Conservation (phyloP, 257 asterid genomes). For the Rhazya stricta region DNA sequence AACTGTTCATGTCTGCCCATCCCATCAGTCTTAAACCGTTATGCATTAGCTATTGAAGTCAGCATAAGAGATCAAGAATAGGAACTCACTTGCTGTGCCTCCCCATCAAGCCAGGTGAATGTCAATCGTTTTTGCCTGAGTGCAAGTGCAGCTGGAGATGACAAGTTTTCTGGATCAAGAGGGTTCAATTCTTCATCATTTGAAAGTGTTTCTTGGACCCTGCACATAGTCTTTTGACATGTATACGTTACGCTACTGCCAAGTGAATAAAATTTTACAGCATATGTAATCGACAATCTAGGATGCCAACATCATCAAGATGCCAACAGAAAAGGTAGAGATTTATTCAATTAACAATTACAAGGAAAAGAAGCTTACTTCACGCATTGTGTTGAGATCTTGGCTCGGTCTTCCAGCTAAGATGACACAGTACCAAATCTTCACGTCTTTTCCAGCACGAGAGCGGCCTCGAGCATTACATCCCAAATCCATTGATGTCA, state of each 20-base stretch:
- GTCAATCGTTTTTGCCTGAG: conserved; percentile 68
- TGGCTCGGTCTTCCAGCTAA: conserved; percentile 84
- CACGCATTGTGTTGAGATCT: conserved; percentile 89
- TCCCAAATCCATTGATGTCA: conserved; percentile 78
- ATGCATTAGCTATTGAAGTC: too few species aligned
- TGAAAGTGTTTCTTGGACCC: conserved; percentile 67
- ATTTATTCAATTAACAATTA: conserved; percentile 3
- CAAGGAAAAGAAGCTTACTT: conserved; percentile 48
- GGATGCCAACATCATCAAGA: background rate
- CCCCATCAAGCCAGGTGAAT: conserved; percentile 97
- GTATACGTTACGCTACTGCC: conserved; percentile 30
- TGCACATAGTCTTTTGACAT: conserved; percentile 78
- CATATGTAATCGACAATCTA: background rate
- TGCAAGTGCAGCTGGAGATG: conserved; percentile 56
- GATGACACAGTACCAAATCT: conserved; percentile 91
- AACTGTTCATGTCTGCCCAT: background rate
- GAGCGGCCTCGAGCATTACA: conserved; percentile 84
- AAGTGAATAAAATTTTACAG: conserved; percentile 15
- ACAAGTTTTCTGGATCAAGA: conserved; percentile 43
- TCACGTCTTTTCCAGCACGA: conserved; percentile 74
- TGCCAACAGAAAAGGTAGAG: conserved; percentile 5
- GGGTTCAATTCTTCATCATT: conserved; percentile 34
- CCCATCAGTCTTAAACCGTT: background rate
- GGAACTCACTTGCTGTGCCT: conserved; percentile 66
- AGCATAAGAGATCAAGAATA: conserved; percentile 11